Evolutionary conservation across 192 early-diverging fungal species (phyloP).

Genomic region (Coemansia sp.): DNA sequence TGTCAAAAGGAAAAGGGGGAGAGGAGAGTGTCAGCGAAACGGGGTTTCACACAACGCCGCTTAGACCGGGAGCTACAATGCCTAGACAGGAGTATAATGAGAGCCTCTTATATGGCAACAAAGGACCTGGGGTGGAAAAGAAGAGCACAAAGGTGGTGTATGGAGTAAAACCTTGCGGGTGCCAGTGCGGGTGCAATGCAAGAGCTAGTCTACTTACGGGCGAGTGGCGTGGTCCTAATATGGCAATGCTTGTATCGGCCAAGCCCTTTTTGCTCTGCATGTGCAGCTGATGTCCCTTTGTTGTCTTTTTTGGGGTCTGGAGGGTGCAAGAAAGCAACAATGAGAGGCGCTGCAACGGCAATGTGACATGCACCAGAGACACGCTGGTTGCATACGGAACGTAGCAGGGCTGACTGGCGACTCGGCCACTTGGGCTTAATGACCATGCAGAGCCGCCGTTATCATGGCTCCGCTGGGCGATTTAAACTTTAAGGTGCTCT

Average conservation of each 20-base stretch:
- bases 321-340: neutral
- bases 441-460: neutral
- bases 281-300: neutral
- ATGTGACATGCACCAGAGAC: no score
- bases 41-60: slow-evolving; percentile 5
- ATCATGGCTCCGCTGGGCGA: neutral
- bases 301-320: neutral
- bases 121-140: neutral
- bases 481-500: neutral
- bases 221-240: slow-evolving; percentile 2
- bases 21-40: neutral
- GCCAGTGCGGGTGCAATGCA: no score
- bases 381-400: neutral
- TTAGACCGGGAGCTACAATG: neutral
- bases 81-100: neutral
- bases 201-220: neutral
- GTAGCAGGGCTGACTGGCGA: neutral
- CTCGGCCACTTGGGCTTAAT: neutral
- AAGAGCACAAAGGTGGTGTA: neutral
- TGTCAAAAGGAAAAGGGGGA: neutral
- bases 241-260: neutral
- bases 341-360: slow-evolving; percentile 1
- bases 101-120: neutral
- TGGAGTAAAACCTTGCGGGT: neutral
- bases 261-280: neutral